phyloP scores from a whole-genome alignment of 768 basidiomycete genomes.

The Ramaria sp. region DNA sequence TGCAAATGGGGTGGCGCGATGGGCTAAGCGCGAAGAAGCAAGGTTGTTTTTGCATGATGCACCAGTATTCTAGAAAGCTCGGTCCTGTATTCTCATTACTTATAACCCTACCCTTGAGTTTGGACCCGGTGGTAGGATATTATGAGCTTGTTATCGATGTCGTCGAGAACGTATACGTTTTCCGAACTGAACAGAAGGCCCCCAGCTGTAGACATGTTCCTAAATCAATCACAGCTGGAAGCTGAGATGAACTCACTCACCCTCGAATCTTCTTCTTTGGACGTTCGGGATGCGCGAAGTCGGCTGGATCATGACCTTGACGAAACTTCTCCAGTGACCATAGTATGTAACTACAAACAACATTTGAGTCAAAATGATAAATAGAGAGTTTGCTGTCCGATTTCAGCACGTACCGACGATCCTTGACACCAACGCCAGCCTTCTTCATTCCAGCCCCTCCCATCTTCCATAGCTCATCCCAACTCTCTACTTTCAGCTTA shows the following conservation, averaged over 20 bases:
- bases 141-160: slow-evolving; percentile 19
- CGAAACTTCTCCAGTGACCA: slow-evolving; percentile 83
- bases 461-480: slow-evolving; percentile 64
- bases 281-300: slow-evolving; percentile 53
- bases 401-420: slow-evolving; percentile 47
- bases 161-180: slow-evolving; percentile 63
- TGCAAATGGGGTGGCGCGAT: slow-evolving; percentile 80
- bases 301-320: slow-evolving; percentile 37
- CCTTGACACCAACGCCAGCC: slow-evolving; percentile 54
- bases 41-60: slow-evolving; percentile 79
- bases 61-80: slow-evolving; percentile 57
- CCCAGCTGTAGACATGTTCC: slow-evolving; percentile 40
- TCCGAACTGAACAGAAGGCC: slow-evolving; percentile 63
- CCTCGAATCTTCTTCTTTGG: slow-evolving; percentile 76
- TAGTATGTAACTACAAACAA: slow-evolving; percentile 53
- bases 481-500: slow-evolving; percentile 53
- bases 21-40: slow-evolving; percentile 85
- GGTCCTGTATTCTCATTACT: neutral
- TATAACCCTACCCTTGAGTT: neutral
- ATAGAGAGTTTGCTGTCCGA: neutral
- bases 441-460: slow-evolving; percentile 48
- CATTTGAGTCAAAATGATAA: neutral
- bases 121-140: neutral
- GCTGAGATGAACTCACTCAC: slow-evolving; percentile 37
- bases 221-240: slow-evolving; percentile 2